Evolutionary conservation across 495 filamentous ascomycete species (phyloP).

Genomic region (Halenospora varia): DNA sequence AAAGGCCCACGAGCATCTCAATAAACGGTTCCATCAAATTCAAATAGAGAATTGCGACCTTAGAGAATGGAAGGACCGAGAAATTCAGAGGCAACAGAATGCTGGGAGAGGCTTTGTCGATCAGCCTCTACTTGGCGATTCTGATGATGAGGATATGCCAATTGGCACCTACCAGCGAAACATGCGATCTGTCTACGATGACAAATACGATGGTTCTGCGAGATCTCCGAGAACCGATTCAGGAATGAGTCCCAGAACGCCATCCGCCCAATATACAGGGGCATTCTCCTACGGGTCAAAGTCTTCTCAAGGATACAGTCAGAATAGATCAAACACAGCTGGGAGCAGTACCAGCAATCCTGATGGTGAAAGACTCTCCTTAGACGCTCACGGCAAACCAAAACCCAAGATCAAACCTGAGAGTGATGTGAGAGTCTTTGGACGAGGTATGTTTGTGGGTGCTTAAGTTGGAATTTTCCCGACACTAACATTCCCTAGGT

Average conservation of each 20-base stretch:
- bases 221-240: no score
- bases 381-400: conserved; percentile 35
- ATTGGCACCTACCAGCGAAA: no score
- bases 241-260: no score
- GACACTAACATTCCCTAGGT: conserved; percentile 38
- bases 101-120: no score
- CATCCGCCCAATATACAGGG: no score
- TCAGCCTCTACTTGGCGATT: no score
- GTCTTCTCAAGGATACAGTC: no score
- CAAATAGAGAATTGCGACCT: conserved; percentile 27
- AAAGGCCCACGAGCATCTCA: conserved; percentile 34
- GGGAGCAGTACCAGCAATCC: conserved; percentile 31
- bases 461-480: neutral
- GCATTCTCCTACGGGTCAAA: no score
- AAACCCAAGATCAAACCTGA: conserved; percentile 30
- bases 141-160: no score
- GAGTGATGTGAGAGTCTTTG: conserved; percentile 35
- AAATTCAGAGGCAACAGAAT: conserved; percentile 5
- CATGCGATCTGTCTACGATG: no score
- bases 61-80: conserved; percentile 28
- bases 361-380: conserved; percentile 39
- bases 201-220: no score
- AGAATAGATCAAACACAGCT: neutral
- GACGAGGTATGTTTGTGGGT: conserved; percentile 33
- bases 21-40: conserved; percentile 33